Evolutionary conservation across 2,329 filamentous ascomycete genomes (phyloP), one percentile per base, ranked within the genome.

Genomic region (Lachnellula cervina): DNA sequence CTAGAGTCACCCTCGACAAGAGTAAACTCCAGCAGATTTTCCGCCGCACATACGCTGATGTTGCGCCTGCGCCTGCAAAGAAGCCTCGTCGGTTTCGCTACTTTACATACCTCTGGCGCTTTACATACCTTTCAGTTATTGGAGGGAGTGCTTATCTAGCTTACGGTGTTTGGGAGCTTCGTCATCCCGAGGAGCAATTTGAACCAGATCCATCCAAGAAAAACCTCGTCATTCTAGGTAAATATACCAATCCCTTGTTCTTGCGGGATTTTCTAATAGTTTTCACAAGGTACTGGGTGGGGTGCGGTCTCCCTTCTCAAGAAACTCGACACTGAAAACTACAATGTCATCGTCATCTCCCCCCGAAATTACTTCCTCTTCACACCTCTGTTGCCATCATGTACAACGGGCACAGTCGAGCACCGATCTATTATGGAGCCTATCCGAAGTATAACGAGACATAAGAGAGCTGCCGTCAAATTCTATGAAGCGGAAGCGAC

Each of bases 381-480:
- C 82, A 99, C 94, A 32, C 94, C 94, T 58, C 85, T 99, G 57
- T 84, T 99, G 59, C 94, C 94, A 63, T 97, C 93, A 71, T 99
- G 94, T 77, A 97, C 94, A 51, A 97, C 93, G 64, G 94, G 94
- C 68, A 88, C 90, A 67, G 94, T 99, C 74, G 94, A 99, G 81
- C 94, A 97, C 79, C 90, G 94, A 72, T 97, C 92, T 70, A 99
- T 99, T 76, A 99, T 99, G 94, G 94, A 99, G 79, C 94, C 94
- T 55, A 88, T 99, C 68, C 90, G 94, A 71, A 90, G 94, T 72
- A 96, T 99, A 73, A 82, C 96, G 66, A 89, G 92, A 70, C 89
- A 94, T 78, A 97, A 97, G 83, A 91, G 90, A 77, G 88, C 90
- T 62, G 82, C 86, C 49, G 94, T 96, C 73, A 94, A 91, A 75